Evolutionary conservation across 768 basidiomycete genomes (phyloP), one percentile per base, ranked within the genome.

Genomic region (Tulasnella sp.): DNA sequence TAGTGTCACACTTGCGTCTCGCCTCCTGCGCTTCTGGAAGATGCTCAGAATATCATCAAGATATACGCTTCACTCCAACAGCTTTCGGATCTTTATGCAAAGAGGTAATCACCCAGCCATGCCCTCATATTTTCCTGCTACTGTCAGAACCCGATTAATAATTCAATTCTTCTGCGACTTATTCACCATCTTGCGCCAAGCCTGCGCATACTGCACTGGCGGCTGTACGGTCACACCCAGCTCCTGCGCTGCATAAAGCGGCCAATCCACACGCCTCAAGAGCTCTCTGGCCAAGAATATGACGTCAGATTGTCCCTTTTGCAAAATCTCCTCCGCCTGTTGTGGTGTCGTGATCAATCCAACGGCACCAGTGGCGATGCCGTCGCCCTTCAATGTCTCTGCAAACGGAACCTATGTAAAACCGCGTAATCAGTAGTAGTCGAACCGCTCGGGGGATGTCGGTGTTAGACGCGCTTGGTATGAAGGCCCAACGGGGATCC

Each of bases 161-260:
- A n/a, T 38, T 38, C 34, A 38, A 38, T 38, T 5, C 34, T 38
- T 38, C 5, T 38, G 34, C 15, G 34, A 38, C 15, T 31, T 48
- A 10, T 63, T 69, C 53, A 75, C 56, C 71, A 77, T 71, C 25
- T 68, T 60, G 38, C 66, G 62, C 78, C 77, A 85, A 1, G 73
- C 81, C n/a, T 81, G 70, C 67, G 84, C 82, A 66, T 85, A 87
- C 66, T 90, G 85, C 51, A 79, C 80, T 0, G 87, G 83, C 1
- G 82, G 74, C 64, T 83, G 82, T n/a, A 86, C 77, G 1, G 77
- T 76, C 5, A 78, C 76, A 21, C 80, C 81, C 4, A 91, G 73
- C 68, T 78, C 74, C 61, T 78, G 68, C 0, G 88, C 87, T 12
- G 84, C 82, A 8, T 62, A 29, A 10, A 62, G 43, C 17, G 61